Percentiles rank a stretch among this genome's conserved stretches.
Conservation (phyloP, 2,329 filamentous ascomycete species). For the Rhytidhysteron rufulum region DNA sequence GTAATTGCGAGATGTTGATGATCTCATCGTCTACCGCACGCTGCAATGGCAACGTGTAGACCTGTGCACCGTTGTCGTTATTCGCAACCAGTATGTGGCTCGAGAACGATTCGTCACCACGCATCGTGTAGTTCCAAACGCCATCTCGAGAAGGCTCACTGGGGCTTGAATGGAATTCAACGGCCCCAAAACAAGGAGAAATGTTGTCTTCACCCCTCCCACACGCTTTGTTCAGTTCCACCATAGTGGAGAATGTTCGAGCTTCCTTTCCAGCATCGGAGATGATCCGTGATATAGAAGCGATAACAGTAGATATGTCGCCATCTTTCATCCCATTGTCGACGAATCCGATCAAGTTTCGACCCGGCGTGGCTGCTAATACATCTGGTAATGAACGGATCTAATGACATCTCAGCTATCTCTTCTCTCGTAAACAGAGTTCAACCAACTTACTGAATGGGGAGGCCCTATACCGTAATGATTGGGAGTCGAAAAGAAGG, state of each 20-base stretch:
- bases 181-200: conserved; percentile 67
- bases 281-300: conserved; percentile 54
- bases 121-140: conserved; percentile 79
- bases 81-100: conserved; percentile 59
- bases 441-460: conserved; percentile 34
- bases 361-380: conserved; percentile 48
- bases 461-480: conserved; percentile 65
- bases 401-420: no score
- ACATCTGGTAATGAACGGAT: conserved; percentile 59
- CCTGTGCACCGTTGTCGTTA: conserved; percentile 65
- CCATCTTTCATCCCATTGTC: conserved; percentile 65
- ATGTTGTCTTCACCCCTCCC: conserved; percentile 53
- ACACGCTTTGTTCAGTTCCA: conserved; percentile 58
- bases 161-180: conserved; percentile 71
- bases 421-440: no score
- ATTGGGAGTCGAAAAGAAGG: conserved; percentile 70
- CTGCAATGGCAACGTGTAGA: conserved; percentile 74
- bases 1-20: conserved; percentile 47
- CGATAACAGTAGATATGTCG: conserved; percentile 68
- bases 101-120: conserved; percentile 67
- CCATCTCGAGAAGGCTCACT: conserved; percentile 57
- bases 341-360: conserved; percentile 69
- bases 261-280: conserved; percentile 51
- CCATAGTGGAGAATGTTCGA: conserved; percentile 48
- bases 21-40: conserved; percentile 72